Conservation (phyloP, 2,329 filamentous ascomycete species). For the Tolypocladium endophyticum region DNA sequence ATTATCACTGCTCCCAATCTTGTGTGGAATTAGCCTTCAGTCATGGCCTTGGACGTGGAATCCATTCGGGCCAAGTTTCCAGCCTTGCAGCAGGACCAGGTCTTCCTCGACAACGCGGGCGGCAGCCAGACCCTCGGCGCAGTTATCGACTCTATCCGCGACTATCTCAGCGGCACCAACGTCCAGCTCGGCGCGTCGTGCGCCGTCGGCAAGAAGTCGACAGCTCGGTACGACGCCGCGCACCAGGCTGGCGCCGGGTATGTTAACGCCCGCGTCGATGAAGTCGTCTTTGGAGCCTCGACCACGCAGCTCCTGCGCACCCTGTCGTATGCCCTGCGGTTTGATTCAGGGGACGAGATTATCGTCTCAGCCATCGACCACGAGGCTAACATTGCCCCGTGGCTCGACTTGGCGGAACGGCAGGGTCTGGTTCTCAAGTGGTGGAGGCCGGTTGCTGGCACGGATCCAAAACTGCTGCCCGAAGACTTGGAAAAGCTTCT, state of each 20-base stretch:
- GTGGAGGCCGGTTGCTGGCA: constrained; percentile 46
- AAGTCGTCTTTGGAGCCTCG: constrained; percentile 63
- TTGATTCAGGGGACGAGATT: constrained; percentile 51
- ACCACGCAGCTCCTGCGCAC: constrained; percentile 72
- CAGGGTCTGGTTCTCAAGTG: constrained; percentile 55
- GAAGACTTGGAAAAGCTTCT: constrained; percentile 49
- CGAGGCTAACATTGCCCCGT: constrained; percentile 66
- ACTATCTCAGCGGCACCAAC: constrained; percentile 58
- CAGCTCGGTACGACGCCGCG: constrained; percentile 46
- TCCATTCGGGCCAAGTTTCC: constrained; percentile 49
- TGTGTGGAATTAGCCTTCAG: not conserved
- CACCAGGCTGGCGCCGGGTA: constrained; percentile 57
- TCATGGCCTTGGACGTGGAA: not conserved
- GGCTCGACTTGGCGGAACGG: constrained; percentile 56
- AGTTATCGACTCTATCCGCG: constrained; percentile 54
- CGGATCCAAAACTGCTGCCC: constrained; percentile 48
- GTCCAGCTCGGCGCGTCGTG: constrained; percentile 70
- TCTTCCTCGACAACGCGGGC: constrained; percentile 71
- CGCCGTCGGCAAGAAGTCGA: constrained; percentile 46
- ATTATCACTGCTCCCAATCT: not conserved
- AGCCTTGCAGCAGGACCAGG: constrained; percentile 53
- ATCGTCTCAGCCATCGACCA: constrained; percentile 65
- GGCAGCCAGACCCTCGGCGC: constrained; percentile 59
- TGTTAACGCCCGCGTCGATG: constrained; percentile 55
- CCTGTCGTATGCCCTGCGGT: constrained; percentile 44